These are phyloP conservation scores for Debaryomyces tyrocola DNA, from an alignment of 805 yeast species.

Conservation along the genomic window DNA sequence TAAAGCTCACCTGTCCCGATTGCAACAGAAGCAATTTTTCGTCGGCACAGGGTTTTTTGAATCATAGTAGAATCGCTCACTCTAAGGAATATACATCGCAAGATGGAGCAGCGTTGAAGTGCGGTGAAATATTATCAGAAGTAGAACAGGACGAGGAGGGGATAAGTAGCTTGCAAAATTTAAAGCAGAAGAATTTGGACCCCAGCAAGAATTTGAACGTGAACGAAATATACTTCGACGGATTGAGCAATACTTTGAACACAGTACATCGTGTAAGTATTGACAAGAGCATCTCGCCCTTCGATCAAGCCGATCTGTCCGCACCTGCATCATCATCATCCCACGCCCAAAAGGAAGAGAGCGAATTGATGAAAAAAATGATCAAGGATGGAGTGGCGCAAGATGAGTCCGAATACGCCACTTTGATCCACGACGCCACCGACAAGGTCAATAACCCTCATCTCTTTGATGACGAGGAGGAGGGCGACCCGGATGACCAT, in stretches of 20 bases:
- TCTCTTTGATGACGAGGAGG: conserved; percentile 40
- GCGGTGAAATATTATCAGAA: conserved; percentile 57
- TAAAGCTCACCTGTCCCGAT: conserved; percentile 64
- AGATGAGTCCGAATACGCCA: conserved; percentile 27
- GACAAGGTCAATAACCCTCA: conserved; percentile 32
- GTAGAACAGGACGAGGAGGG: conserved; percentile 61
- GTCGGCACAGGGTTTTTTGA: conserved; percentile 77
- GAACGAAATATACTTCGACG: conserved; percentile 36
- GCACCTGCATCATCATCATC: not conserved
- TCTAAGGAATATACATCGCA: conserved; percentile 68
- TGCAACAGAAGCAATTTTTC: conserved; percentile 72
- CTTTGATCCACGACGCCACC: conserved; percentile 32
- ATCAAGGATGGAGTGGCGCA: conserved; percentile 33
- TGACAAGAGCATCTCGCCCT: conserved; percentile 15
- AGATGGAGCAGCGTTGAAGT: conserved; percentile 68
- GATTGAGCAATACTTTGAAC: conserved; percentile 26
- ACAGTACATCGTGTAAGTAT: conserved; percentile 18
- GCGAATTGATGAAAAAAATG: conserved; percentile 38
- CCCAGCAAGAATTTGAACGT: conserved; percentile 43
- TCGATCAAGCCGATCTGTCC: conserved; percentile 5
- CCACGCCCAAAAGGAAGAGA: conserved; percentile 7
- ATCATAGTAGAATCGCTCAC: conserved; percentile 76
- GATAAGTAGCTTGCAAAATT: conserved; percentile 30
- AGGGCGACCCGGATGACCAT: conserved; percentile 11
- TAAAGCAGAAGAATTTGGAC: conserved; percentile 38